These are phyloP conservation scores for Heterobasidion parviporum DNA, from an alignment of 1,284 basidiomycete species.

Conservation along the genomic window DNA sequence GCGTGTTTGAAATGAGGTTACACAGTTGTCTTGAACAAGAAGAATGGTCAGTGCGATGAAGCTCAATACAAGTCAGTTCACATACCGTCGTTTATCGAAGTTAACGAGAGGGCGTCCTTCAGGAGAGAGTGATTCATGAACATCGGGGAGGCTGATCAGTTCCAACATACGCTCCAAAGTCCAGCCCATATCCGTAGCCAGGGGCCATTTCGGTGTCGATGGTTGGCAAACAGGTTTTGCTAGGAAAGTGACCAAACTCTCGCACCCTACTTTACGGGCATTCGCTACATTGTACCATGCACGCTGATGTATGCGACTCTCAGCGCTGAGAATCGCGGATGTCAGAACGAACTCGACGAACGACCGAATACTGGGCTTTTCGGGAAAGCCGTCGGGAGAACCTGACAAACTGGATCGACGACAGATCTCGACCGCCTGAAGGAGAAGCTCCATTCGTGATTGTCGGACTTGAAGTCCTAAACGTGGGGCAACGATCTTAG, in stretches of 20 bases:
- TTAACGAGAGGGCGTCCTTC: slow-evolving; percentile 57
- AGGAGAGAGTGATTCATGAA: slow-evolving; percentile 38
- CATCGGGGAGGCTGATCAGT: slow-evolving; percentile 63
- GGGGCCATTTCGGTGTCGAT: slow-evolving; percentile 35
- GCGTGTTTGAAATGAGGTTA: slow-evolving; percentile 50
- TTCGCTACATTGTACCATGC: slow-evolving; percentile 67
- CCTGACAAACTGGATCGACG: slow-evolving; percentile 47
- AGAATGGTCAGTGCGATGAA: slow-evolving; percentile 6
- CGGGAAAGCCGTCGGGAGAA: slow-evolving; percentile 21
- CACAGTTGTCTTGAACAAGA: slow-evolving; percentile 44
- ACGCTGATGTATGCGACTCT: slow-evolving; percentile 62
- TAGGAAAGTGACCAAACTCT: slow-evolving; percentile 51
- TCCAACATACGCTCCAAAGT: slow-evolving; percentile 72
- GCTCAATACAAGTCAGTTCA: neutral
- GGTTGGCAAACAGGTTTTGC: slow-evolving; percentile 37
- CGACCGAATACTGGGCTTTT: slow-evolving; percentile 59
- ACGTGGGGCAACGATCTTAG: slow-evolving; percentile 53
- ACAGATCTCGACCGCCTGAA: slow-evolving; percentile 64
- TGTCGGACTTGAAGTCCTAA: slow-evolving; percentile 58
- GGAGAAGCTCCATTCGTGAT: slow-evolving; percentile 58
- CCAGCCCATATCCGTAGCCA: slow-evolving; percentile 75
- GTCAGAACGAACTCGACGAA: slow-evolving; percentile 70
- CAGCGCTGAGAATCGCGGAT: slow-evolving; percentile 64
- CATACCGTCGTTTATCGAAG: slow-evolving; percentile 72
- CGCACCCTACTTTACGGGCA: slow-evolving; percentile 48